These are phyloP conservation scores for Porogramme epimiltina DNA, from an alignment of 1,284 basidiomycete genomes.

Conservation along the genomic window DNA sequence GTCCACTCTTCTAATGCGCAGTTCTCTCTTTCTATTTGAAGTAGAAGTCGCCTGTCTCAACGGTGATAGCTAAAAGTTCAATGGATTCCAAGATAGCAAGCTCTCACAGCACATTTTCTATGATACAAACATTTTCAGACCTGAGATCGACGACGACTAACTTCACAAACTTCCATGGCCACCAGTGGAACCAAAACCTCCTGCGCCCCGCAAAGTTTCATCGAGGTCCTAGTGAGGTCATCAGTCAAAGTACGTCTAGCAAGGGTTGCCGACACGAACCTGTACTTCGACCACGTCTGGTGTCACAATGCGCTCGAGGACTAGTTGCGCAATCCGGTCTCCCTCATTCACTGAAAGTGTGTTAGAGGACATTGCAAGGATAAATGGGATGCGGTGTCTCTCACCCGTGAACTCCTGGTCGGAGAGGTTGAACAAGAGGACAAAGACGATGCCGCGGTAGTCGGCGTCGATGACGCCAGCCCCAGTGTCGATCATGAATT, in stretches of 20 bases:
- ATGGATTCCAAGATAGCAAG: no score
- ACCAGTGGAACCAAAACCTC: conserved; percentile 96
- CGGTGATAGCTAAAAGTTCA: no score
- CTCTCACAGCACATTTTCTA: no score
- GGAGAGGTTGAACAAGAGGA: conserved; percentile 93
- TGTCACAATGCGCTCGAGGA: conserved; percentile 89
- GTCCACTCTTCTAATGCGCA: no score
- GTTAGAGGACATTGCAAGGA: background rate
- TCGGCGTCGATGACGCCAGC: conserved; percentile 97
- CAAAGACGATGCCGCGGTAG: conserved; percentile 90
- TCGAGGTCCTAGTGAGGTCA: conserved; percentile 65
- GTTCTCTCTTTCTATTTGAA: no score
- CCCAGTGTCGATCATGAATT: conserved; percentile 96
- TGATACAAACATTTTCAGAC: no score
- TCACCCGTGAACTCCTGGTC: conserved; percentile 86
- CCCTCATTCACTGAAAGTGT: conserved; percentile 75
- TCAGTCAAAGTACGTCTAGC: no score
- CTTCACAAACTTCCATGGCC: conserved; percentile 54
- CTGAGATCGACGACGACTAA: no score
- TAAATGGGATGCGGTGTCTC: conserved; percentile 26
- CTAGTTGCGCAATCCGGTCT: conserved; percentile 93
- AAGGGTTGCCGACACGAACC: conserved; percentile 44
- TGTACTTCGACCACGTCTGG: conserved; percentile 87
- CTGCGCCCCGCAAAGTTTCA: conserved; percentile 82
- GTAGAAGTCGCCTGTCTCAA: no score